Percentiles rank a stretch among this genome's conserved stretches.
Evolutionary conservation across 108 stramenopile genomes (phyloP).

Genomic region (Nannochloropsis granulata): DNA sequence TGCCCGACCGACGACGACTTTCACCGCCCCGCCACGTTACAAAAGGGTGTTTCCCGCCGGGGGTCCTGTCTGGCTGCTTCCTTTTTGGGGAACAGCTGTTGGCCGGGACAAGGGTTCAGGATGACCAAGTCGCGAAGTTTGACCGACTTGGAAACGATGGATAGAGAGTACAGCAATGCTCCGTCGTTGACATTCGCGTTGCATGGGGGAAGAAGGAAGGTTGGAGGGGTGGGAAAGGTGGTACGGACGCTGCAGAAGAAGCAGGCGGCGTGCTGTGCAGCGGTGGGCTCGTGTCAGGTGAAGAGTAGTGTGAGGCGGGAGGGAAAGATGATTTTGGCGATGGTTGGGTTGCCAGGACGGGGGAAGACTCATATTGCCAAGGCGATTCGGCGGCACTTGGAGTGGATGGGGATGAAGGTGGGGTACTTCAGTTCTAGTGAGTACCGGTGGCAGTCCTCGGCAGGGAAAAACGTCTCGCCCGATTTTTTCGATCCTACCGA

Average conservation of each 20-base stretch:
- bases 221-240: not conserved
- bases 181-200: not conserved
- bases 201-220: not conserved
- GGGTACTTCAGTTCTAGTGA: not conserved
- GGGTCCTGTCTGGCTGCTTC: not conserved
- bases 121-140: not conserved
- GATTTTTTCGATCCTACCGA: not conserved
- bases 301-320: slow-evolving; percentile 5
- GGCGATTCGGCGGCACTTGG: slow-evolving; percentile 15
- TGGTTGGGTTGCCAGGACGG: slow-evolving; percentile 19
- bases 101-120: not conserved
- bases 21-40: not conserved
- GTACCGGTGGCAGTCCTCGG: not conserved
- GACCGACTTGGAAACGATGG: not conserved
- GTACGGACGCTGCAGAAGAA: not conserved
- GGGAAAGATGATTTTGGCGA: slow-evolving; percentile 10
- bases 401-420: not conserved
- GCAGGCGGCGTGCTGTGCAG: slow-evolving; percentile 4
- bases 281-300: slow-evolving; percentile 18
- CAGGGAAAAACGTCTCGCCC: not conserved
- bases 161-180: not conserved
- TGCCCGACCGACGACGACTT: not conserved
- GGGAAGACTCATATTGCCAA: slow-evolving; percentile 17
- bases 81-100: not conserved
- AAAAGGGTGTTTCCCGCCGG: not conserved